Base-by-base conservation (phyloP, 2,329 filamentous ascomycete species). In the Sarocladium kiliense region DNA sequence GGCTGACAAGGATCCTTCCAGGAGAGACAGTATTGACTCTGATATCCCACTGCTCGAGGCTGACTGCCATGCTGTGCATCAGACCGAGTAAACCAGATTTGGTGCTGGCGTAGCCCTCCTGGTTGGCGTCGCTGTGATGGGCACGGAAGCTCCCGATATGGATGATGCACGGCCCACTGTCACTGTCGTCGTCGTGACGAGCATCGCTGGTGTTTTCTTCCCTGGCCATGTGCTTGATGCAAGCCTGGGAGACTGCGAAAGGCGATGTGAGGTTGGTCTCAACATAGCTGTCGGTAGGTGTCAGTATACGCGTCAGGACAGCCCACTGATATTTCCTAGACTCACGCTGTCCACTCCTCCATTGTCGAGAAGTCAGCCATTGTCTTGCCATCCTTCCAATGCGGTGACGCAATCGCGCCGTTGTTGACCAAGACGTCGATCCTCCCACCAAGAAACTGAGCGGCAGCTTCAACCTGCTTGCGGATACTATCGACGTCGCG, bases 211-310 rank as follows among this genome's bases (percentile, higher is more conserved):
- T 41, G 37, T 47, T 23, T 21, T 54, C 56, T 25, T 53, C 27
- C 27, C 41, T 30, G 56, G 74, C 74, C 75, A 78, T 77, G 61
- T 71, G 76, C 1, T 74, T 73, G 11, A 77, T 67, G 53, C 71
- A 74, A 18, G 75, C 74, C 62, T 77, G 74, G 19, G 66, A 72
- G 61, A 76, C 69, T 11, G 68, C 72, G 57, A 77, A 77, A 0
- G 73, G 71, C 3, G 67, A 71, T 2, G 72, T 78, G 11, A 78
- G 68, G 55, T 77, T 78, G 26, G 72, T 77, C 50, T 77, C 74
- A 10, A 78, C 67, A 54, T 70, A 55, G 18, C 53, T 55, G 27
- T 25, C 37, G 18, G 18, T 19, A n/a, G n/a, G n/a, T n/a, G n/a
- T n/a, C n/a, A n/a, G n/a, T n/a, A n/a, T n/a, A n/a, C n/a, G n/a